phyloP scores from a whole-genome alignment of 2,329 filamentous ascomycete species.

The Biscogniauxia marginata region DNA sequence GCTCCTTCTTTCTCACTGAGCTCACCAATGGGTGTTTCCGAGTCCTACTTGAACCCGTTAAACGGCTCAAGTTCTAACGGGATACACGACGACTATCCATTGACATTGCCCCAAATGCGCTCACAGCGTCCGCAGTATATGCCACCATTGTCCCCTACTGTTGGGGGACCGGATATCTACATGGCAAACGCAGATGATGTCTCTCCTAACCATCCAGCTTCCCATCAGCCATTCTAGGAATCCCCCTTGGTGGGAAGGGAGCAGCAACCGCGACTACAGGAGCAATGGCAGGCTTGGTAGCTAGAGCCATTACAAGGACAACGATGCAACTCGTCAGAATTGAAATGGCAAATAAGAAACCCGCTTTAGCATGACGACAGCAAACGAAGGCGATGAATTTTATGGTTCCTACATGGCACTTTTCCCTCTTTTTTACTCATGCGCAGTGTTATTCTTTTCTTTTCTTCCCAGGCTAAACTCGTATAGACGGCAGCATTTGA shows the following conservation, averaged over 20 bases:
- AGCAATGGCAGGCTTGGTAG: neutral
- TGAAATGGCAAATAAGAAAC: neutral
- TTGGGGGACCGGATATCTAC: slow-evolving; percentile 20
- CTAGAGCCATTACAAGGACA: neutral
- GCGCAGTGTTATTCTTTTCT: neutral
- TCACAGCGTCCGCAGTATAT: slow-evolving; percentile 9
- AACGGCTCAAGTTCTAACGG: slow-evolving; percentile 5
- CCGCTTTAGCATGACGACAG: neutral
- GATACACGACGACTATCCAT: slow-evolving; percentile 15
- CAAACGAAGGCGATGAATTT: slow-evolving; percentile 3
- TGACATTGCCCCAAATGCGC: slow-evolving; percentile 19
- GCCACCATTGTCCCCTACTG: slow-evolving; percentile 21
- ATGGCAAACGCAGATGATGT: slow-evolving; percentile 17
- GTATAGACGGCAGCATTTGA: slow-evolving; percentile 1
- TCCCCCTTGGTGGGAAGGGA: slow-evolving; percentile 11
- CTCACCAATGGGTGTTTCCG: slow-evolving; percentile 13
- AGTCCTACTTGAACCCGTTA: slow-evolving; percentile 19
- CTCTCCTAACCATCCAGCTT: slow-evolving; percentile 18
- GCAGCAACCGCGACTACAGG: neutral
- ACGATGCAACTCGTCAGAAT: neutral
- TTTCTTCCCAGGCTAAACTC: neutral
- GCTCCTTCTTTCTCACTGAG: slow-evolving; percentile 14
- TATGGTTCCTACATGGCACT: neutral
- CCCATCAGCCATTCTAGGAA: slow-evolving; percentile 27
- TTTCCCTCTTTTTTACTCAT: neutral